Conservation (phyloP, 2,329 filamentous ascomycete species). For the Periconia digitata region DNA sequence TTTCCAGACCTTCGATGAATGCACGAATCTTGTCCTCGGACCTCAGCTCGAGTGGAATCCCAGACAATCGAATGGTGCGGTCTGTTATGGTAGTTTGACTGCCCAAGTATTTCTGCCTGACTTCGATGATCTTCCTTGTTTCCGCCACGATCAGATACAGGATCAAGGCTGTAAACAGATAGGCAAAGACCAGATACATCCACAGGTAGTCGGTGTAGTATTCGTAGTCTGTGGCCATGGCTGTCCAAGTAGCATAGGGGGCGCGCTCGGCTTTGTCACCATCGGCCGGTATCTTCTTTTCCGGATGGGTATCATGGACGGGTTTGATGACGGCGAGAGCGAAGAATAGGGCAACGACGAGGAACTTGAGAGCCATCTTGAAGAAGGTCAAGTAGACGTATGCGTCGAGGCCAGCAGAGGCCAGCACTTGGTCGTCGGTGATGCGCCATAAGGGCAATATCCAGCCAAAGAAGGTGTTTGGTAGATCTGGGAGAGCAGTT, state of each 20-base stretch:
- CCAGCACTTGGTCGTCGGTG: conserved; percentile 84
- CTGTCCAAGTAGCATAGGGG: conserved; percentile 21
- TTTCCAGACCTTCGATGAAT: conserved; percentile 82
- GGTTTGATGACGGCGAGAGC: conserved; percentile 79
- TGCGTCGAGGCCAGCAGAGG: conserved; percentile 89
- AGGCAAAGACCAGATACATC: conserved; percentile 94
- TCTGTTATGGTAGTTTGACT: conserved; percentile 95
- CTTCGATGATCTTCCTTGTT: conserved; percentile 80
- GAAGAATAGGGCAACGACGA: conserved; percentile 78
- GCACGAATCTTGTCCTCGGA: conserved; percentile 82
- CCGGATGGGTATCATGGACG: conserved; percentile 70
- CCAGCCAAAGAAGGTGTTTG: conserved; percentile 89
- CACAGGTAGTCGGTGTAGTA: conserved; percentile 68
- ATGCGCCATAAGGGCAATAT: conserved; percentile 83
- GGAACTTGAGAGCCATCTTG: conserved; percentile 87
- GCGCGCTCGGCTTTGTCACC: conserved; percentile 13
- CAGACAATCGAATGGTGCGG: conserved; percentile 86
- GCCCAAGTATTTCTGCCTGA: conserved; percentile 88
- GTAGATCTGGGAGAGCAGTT: conserved; percentile 72
- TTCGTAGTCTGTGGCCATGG: conserved; percentile 36
- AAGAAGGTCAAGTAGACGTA: conserved; percentile 96
- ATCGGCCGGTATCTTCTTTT: conserved; percentile 23
- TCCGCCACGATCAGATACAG: conserved; percentile 81
- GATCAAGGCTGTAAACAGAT: conserved; percentile 82
- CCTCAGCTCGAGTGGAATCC: conserved; percentile 77